These are phyloP conservation scores for Diplodia mutila DNA, from an alignment of 2,329 filamentous ascomycete species.

Conservation along the genomic window DNA sequence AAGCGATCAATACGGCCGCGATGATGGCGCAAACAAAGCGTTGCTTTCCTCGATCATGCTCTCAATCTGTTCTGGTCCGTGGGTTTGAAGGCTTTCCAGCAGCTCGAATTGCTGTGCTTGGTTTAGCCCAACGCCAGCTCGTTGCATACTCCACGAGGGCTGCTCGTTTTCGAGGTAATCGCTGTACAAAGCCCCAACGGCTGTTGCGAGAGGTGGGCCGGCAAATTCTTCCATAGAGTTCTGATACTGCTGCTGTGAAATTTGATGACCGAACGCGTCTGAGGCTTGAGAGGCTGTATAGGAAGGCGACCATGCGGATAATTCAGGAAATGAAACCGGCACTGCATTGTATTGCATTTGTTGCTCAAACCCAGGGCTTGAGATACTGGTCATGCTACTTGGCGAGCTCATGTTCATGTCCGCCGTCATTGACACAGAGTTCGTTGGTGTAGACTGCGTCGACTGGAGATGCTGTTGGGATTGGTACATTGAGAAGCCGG, in stretches of 20 bases:
- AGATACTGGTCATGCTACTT: not conserved
- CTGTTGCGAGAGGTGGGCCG: not conserved
- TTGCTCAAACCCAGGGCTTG: conserved; percentile 18
- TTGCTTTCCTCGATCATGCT: conserved; percentile 47
- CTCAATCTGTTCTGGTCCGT: conserved; percentile 45
- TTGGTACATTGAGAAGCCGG: conserved; percentile 33
- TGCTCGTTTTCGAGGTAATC: conserved; percentile 48
- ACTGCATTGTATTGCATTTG: conserved; percentile 35
- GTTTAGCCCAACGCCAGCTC: conserved; percentile 58
- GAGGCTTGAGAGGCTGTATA: conserved; percentile 38
- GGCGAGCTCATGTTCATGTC: conserved; percentile 19
- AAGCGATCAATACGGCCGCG: not conserved
- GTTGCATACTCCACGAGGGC: conserved; percentile 61
- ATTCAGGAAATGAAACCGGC: conserved; percentile 42
- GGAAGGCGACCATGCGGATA: conserved; percentile 42
- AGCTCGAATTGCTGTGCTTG: conserved; percentile 82
- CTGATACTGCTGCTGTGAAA: conserved; percentile 28
- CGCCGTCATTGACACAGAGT: not conserved
- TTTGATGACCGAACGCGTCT: conserved; percentile 35
- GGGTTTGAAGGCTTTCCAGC: conserved; percentile 75
- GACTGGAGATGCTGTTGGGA: conserved; percentile 33
- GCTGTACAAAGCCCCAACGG: conserved; percentile 27
- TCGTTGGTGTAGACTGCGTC: conserved; percentile 31
- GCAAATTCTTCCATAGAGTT: conserved; percentile 1
- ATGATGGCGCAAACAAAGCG: conserved; percentile 25